Base-by-base conservation (phyloP, 371 early-diverging fungal genomes). In the Actinomucor elegans region DNA sequence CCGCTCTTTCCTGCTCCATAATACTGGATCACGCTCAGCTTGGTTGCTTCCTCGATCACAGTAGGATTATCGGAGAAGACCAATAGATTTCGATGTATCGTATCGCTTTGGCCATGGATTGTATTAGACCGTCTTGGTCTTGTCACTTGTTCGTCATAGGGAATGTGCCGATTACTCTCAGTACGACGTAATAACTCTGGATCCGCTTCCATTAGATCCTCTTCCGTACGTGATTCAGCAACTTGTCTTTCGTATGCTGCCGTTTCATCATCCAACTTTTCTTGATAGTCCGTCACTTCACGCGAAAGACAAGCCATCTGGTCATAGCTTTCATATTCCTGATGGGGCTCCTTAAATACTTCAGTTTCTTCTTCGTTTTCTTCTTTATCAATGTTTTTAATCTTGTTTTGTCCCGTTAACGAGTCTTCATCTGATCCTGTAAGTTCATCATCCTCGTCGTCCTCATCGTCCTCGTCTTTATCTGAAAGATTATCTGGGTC, bases 111-210 rank as follows among this genome's bases (percentile, higher is more conserved):
- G 0, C 43, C 33, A 11, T 37, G 50, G 1, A 55, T 32, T 5
- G 48, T 42, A 36, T 27, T 23, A 8, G 52, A 41, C 5, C 38
- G 18, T 15, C 38, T 33, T 8, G 38, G 52, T 1, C 52, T 43
- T 33, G 31, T 36, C 0, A 23, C 34, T 29, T n/a, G n/a, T 11
- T 46, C 55, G 6, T 54, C 61, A 24, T 52, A 62, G 2, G 73
- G 65, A 18, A 75, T 69, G 27, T 53, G 26, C 18, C 67, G 49
- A 50, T 75, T 75, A 6, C 36, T 46, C 31, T 75, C 75, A 3
- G 75, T 75, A 15, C 35, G 32, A 18, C 52, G 42, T 20, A 52
- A n/a, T 15, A 67, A 28, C 6, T 67, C 64, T 5, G 55, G 62
- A 48, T 66, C 67, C 3, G 38, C 44, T n/a, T 50, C 40, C 15